phyloP scores from a whole-genome alignment of 164 flowering plant genomes.

The Annona squamosa region DNA sequence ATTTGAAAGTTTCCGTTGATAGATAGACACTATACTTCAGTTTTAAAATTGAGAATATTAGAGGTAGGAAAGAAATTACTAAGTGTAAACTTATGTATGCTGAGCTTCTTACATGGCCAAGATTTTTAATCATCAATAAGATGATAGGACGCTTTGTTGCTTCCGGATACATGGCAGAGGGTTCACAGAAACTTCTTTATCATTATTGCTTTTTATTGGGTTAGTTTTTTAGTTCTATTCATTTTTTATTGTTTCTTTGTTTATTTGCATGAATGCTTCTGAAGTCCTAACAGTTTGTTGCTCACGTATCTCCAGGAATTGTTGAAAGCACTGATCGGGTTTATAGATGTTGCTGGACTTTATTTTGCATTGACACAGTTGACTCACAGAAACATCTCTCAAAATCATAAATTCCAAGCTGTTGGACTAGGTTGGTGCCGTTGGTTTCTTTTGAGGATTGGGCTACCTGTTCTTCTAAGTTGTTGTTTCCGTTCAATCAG shows the following conservation, averaged over 20 bases:
- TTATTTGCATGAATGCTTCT: constrained; percentile 1
- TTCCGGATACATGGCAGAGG: not conserved
- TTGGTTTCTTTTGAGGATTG: constrained; percentile 3
- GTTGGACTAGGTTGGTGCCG: constrained; percentile 85
- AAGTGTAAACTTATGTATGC: not conserved
- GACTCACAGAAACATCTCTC: constrained; percentile 95
- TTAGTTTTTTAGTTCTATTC: not conserved
- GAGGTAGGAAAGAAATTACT: too few relatives aligned
- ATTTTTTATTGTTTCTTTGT: not conserved
- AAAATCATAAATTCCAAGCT: constrained; percentile 95
- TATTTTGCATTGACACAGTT: constrained; percentile 93
- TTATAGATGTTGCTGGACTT: constrained; percentile 93
- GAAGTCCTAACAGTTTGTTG: not conserved
- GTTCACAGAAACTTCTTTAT: not conserved
- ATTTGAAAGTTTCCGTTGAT: too few relatives aligned
- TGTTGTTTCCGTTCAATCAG: not conserved
- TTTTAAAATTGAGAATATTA: too few relatives aligned
- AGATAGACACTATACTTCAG: too few relatives aligned
- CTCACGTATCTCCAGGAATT: constrained; percentile 50
- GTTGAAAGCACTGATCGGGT: constrained; percentile 84
- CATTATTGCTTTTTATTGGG: not conserved
- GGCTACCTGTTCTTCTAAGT: not conserved
- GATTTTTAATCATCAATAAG: not conserved
- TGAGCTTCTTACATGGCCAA: not conserved
- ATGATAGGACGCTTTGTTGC: not conserved